Evolutionary conservation across 192 early-diverging fungal genomes (phyloP).

Genomic region (Funneliformis geosporum): DNA sequence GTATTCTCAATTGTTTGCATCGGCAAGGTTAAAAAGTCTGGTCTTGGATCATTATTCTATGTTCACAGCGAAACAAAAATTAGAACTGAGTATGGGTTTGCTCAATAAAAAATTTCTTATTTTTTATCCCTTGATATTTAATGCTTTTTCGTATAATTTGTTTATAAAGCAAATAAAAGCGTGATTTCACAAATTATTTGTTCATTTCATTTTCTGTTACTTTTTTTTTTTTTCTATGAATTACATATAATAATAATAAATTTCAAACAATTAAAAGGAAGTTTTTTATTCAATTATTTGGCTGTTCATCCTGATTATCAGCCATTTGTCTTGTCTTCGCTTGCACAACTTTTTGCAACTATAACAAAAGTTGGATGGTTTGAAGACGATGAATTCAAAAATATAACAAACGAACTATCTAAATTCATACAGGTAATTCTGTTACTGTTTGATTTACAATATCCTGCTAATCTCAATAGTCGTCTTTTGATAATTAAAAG

Average conservation of each 20-base stretch:
- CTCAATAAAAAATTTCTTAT: neutral
- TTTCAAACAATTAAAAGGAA: constrained; percentile 43
- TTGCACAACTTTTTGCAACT: constrained; percentile 62
- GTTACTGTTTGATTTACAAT: neutral
- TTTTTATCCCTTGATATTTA: neutral
- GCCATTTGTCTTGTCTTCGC: constrained; percentile 58
- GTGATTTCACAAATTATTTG: constrained; percentile 31
- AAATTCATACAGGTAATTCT: constrained; percentile 59
- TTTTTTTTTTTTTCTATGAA: neutral
- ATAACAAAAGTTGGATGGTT: constrained; percentile 75
- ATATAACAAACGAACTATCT: constrained; percentile 52
- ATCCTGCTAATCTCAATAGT: neutral
- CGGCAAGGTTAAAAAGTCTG: constrained; percentile 57
- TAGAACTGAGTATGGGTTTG: constrained; percentile 53
- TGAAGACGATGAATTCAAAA: constrained; percentile 67
- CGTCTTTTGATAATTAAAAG: neutral
- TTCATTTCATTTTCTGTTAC: constrained; percentile 21
- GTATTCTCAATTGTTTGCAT: constrained; percentile 71
- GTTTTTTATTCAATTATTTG: constrained; percentile 62
- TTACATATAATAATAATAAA: constrained; percentile 21
- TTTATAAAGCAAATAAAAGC: constrained; percentile 39
- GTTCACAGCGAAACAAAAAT: constrained; percentile 51
- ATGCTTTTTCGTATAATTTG: constrained; percentile 34
- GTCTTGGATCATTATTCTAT: constrained; percentile 61
- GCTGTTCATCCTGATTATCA: constrained; percentile 56